phyloP scores from a whole-genome alignment of 2,329 filamentous ascomycete genomes.

The Cordyceps fumosorosea region DNA sequence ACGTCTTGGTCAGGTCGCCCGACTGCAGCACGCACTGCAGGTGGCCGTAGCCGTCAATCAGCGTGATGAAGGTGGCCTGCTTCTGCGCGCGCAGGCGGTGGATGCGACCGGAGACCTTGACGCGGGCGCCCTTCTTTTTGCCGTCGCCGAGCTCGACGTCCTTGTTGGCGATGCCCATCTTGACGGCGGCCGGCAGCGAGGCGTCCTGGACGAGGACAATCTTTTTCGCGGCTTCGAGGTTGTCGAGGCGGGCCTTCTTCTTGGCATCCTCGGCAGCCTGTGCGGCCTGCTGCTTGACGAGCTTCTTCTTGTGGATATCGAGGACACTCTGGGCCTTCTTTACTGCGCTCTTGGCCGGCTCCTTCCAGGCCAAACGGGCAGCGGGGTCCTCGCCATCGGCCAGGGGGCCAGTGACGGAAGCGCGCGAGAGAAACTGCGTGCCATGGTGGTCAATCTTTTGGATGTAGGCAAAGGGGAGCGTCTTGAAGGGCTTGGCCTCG shows the following conservation, averaged over 20 bases:
- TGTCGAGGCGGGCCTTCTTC: conserved; percentile 59
- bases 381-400: conserved; percentile 57
- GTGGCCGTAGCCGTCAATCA: conserved; percentile 70
- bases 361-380: conserved; percentile 67
- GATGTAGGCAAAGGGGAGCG: conserved; percentile 69
- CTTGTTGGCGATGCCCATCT: conserved; percentile 70
- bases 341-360: conserved; percentile 72
- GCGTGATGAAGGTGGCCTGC: conserved; percentile 78
- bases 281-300: conserved; percentile 67
- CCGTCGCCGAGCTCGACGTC: conserved; percentile 54
- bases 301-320: conserved; percentile 77
- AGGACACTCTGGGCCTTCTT: conserved; percentile 77
- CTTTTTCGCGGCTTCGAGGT: conserved; percentile 70
- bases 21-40: conserved; percentile 75
- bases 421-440: conserved; percentile 60
- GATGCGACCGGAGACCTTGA: conserved; percentile 74
- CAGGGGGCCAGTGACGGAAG: conserved; percentile 56
- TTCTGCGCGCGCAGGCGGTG: conserved; percentile 78
- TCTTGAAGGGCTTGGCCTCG: conserved; percentile 72
- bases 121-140: conserved; percentile 59
- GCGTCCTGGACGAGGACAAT: conserved; percentile 62
- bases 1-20: conserved; percentile 81
- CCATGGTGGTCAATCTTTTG: conserved; percentile 55
- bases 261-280: conserved; percentile 67
- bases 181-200: conserved; percentile 65